Evolutionary conservation across 805 yeast genomes (phyloP), one percentile per base, ranked within the genome.

Genomic region (Saturnispora sanitii): DNA sequence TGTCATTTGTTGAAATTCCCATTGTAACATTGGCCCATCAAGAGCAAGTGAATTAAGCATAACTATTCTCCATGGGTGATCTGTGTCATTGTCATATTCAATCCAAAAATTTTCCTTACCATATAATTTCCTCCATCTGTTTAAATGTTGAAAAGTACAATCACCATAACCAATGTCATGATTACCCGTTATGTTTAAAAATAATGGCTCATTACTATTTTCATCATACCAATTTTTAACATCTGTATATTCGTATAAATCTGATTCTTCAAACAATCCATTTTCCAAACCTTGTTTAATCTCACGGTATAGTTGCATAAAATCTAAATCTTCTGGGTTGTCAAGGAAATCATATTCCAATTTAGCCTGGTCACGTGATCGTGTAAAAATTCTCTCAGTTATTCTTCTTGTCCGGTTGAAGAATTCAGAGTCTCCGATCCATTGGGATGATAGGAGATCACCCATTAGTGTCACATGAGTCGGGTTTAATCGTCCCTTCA

Each of bases 101-200:
- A 82, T 74, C 64, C 84, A 85, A 56, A 68, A 90, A 60, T 90
- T 90, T 52, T 86, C 85, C 50, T 77, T 75, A 26, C 98, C 98
- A 61, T 82, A 92, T 22, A 82, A 63, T 30, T 65, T 64, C 41
- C 68, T 70, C 63, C 77, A 92, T 49, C 98, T 68, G 1, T 84
- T 75, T 77, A 86, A 75, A 53, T 94, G 94, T 53, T 85, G 96
- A 65, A 79, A 77, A 0, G 95, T 87, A 31, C 94, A 85, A 60
- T 92, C 98, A 1, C 97, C 97, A 57, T 92, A 90, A 0, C 98
- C 98, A 36, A 90, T 78, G 58, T 92, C 98, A 57, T 92, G 98
- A 57, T 92, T 92, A 2, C 98, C 98, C 2, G 94, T 79, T 35
- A 92, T 65, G 57, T 92, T 92, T 45, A 86, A 71, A 54, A 90